Conservation (phyloP, 1,139 yeast genomes). For the Suhomyces panamericanus region DNA sequence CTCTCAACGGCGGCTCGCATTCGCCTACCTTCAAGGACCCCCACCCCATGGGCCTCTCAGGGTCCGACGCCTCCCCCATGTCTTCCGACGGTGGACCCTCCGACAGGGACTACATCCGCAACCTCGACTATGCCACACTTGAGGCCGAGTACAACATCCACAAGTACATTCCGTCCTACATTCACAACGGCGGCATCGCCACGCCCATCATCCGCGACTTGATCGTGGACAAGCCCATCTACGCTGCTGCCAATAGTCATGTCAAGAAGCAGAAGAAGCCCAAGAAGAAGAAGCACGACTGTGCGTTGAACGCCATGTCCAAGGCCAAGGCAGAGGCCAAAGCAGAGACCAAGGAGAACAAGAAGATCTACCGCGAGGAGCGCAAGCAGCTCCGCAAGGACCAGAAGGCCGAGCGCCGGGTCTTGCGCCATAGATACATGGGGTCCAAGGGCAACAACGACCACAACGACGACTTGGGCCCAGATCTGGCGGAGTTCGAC, state of each 20-base stretch:
- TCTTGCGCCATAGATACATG: constrained; percentile 13
- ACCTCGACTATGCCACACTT: constrained; percentile 38
- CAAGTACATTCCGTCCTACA: constrained; percentile 42
- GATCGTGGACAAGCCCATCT: constrained; percentile 44
- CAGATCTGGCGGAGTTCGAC: not conserved
- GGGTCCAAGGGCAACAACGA: not conserved
- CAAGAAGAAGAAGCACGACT: constrained; percentile 10
- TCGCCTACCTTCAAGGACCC: not conserved
- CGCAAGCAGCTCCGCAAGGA: constrained; percentile 8
- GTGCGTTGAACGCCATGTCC: not conserved
- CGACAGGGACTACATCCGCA: constrained; percentile 23
- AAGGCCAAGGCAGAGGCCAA: not conserved
- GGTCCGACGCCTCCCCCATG: not conserved
- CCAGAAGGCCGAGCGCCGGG: constrained; percentile 13
- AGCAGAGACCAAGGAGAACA: constrained; percentile 1
- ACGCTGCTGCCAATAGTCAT: constrained; percentile 40
- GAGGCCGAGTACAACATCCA: constrained; percentile 37
- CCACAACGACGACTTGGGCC: too few species aligned
- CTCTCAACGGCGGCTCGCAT: constrained; percentile 10
- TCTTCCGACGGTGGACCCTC: constrained; percentile 10
- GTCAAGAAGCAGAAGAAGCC: constrained; percentile 24
- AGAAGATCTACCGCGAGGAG: constrained; percentile 10
- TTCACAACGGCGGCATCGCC: constrained; percentile 40
- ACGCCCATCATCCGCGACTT: constrained; percentile 41
- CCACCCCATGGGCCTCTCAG: not conserved